Conservation (phyloP, 139 green algal genomes). For the Coccomyxa sp. region DNA sequence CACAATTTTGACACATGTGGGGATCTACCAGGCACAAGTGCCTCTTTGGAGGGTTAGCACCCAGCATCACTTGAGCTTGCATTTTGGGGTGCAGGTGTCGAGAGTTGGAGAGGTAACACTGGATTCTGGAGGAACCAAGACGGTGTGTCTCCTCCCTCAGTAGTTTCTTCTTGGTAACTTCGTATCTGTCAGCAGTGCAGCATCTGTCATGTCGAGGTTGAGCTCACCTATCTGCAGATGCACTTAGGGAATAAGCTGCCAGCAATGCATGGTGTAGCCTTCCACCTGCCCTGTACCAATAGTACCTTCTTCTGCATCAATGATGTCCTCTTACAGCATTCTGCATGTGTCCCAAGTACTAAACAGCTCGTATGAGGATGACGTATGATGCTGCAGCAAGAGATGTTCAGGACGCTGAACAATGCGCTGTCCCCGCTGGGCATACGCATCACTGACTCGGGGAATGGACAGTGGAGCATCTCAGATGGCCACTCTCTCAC, state of each 20-base stretch:
- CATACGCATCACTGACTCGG: not conserved
- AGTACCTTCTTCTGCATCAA: not conserved
- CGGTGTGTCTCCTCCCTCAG: too few relatives aligned
- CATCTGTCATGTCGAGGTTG: not conserved
- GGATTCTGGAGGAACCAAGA: not conserved
- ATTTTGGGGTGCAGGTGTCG: not conserved
- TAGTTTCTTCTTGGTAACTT: too few relatives aligned
- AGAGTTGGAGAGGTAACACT: not conserved
- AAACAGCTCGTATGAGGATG: not conserved
- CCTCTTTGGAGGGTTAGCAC: too few relatives aligned
- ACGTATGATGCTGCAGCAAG: not conserved
- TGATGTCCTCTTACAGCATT: not conserved
- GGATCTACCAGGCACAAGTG: too few relatives aligned
- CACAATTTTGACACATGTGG: too few relatives aligned
- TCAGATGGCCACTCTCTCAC: slow-evolving; percentile 9
- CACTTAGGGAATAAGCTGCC: not conserved
- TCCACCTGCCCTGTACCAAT: not conserved
- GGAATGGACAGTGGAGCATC: not conserved
- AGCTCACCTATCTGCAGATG: not conserved
- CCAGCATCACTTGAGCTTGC: too few relatives aligned
- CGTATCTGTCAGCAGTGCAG: too few relatives aligned
- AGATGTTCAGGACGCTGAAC: not conserved
- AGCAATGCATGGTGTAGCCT: not conserved
- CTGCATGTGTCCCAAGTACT: not conserved
- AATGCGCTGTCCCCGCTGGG: not conserved